Conservation (phyloP, 306 rosid genomes). For the Cicer arietinum region DNA sequence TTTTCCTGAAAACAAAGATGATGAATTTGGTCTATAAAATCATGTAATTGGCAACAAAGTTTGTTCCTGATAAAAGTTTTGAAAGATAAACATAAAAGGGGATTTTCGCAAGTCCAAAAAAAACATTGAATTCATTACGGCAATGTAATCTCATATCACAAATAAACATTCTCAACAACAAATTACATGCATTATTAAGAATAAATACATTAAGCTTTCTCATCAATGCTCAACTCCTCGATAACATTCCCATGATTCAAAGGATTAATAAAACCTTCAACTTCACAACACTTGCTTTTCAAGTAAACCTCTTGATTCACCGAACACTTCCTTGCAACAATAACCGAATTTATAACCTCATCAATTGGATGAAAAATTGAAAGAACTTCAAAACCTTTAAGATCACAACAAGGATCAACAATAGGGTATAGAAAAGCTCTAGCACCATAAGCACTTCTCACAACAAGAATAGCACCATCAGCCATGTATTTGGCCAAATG, state of each 20-base stretch:
- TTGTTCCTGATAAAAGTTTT: too few species aligned
- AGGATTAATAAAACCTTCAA: conserved; percentile 42
- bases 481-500: conserved; percentile 73
- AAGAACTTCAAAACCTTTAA: conserved; percentile 70
- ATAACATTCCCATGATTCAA: conserved; percentile 38
- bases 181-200: neutral
- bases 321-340: conserved; percentile 56
- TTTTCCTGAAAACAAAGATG: conserved; percentile 71
- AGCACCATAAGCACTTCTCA: conserved; percentile 83
- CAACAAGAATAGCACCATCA: conserved; percentile 62
- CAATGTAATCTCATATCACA: too few species aligned
- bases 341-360: conserved; percentile 73
- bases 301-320: conserved; percentile 39
- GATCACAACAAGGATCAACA: conserved; percentile 57
- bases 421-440: conserved; percentile 76
- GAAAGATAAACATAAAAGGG: neutral
- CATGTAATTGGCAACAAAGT: too few species aligned
- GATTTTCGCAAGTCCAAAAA: too few species aligned
- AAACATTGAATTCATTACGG: too few species aligned
- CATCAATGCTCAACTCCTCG: conserved; percentile 43
- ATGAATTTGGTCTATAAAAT: neutral
- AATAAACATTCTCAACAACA: neutral
- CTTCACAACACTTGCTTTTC: conserved; percentile 39
- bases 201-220: conserved; percentile 4
- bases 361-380: conserved; percentile 76